Conservation (phyloP, 2,329 filamentous ascomycete species). For the Penicillium sp. region DNA sequence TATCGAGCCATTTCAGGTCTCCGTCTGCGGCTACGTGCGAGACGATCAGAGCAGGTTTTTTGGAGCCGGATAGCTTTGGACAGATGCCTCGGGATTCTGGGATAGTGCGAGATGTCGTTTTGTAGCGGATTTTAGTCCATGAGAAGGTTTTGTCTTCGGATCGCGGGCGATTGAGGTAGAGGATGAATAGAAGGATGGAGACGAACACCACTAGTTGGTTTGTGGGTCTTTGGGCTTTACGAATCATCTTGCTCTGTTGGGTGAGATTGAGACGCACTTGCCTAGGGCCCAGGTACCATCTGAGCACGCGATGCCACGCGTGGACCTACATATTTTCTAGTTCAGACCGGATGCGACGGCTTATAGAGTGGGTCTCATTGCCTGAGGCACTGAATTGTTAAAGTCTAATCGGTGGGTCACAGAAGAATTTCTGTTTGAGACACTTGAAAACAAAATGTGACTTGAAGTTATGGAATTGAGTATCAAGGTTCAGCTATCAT, state of each 20-base stretch:
- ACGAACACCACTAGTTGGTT: conserved; percentile 39
- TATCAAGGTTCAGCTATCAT: too few species aligned
- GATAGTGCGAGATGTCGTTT: conserved; percentile 36
- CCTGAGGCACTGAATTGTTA: not conserved
- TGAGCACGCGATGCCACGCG: not conserved
- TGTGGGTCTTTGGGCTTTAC: conserved; percentile 37
- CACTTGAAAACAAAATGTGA: too few species aligned
- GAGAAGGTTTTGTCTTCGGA: conserved; percentile 36
- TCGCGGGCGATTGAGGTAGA: conserved; percentile 38
- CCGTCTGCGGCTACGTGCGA: conserved; percentile 45
- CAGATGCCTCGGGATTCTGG: conserved; percentile 43
- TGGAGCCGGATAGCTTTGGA: conserved; percentile 38
- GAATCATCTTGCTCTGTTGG: conserved; percentile 28
- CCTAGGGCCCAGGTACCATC: not conserved
- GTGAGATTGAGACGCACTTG: not conserved
- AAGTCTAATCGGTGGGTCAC: too few species aligned
- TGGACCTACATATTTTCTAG: not conserved
- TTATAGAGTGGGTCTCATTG: not conserved
- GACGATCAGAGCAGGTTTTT: conserved; percentile 49
- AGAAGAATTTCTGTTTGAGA: too few species aligned
- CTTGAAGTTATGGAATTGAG: too few species aligned
- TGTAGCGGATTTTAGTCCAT: conserved; percentile 48
- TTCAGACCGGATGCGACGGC: not conserved
- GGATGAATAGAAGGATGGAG: conserved; percentile 34
- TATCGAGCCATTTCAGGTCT: conserved; percentile 44